A percentile compares a stretch with the other conserved stretches of the same genome.
Conservation (phyloP, 306 rosid genomes). For the Cucumis cinereus region DNA sequence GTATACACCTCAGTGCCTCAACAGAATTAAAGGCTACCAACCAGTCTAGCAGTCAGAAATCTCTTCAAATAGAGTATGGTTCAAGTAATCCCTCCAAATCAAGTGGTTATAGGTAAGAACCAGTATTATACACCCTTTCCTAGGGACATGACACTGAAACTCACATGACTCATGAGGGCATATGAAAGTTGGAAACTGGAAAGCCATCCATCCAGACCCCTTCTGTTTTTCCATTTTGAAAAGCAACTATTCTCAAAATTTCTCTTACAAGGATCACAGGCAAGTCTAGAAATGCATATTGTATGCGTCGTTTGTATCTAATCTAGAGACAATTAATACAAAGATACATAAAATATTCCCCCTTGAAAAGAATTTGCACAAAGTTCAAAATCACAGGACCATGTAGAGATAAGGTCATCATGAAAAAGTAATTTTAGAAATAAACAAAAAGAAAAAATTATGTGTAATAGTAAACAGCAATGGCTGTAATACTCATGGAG, state of each 20-base stretch:
- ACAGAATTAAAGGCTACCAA: not conserved
- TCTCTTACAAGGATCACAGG: not conserved
- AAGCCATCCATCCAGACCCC: not conserved
- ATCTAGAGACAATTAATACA: not conserved
- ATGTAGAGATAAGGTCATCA: not conserved
- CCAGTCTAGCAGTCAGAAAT: not conserved
- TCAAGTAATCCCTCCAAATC: not conserved
- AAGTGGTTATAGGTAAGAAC: not conserved
- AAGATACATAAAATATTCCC: not conserved
- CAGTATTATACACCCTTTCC: not conserved
- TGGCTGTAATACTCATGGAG: not conserved
- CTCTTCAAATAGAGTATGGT: not conserved
- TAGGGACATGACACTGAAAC: not conserved
- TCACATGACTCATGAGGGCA: not conserved
- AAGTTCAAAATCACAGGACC: not conserved
- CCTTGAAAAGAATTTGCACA: not conserved
- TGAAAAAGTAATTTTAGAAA: not conserved
- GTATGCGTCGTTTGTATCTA: not conserved
- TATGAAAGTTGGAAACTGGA: not conserved
- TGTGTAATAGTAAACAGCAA: not conserved
- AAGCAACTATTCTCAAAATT: not conserved
- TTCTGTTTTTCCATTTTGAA: not conserved
- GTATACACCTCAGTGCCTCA: not conserved
- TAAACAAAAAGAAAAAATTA: not conserved
- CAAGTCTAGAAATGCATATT: not conserved